phyloP scores from a whole-genome alignment of 257 asterid species.

The Ilex aquifolium region DNA sequence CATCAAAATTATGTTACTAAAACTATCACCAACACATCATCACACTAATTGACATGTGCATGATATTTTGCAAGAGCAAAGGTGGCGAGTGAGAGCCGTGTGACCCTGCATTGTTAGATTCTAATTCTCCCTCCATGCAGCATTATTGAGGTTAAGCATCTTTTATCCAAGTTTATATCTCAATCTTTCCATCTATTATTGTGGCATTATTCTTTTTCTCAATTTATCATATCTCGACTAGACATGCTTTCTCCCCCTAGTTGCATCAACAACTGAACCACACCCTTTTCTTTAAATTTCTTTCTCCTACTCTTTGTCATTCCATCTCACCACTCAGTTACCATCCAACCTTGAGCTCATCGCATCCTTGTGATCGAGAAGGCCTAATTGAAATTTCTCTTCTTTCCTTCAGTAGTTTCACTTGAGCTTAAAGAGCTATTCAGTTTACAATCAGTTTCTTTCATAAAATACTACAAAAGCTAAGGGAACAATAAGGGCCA shows the following conservation, averaged over 20 bases:
- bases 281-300: slow-evolving; percentile 29
- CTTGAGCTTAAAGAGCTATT: no score
- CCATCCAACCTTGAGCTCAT: neutral
- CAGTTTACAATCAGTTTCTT: neutral
- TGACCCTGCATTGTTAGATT: slow-evolving; percentile 12
- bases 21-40: no score
- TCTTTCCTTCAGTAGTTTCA: no score
- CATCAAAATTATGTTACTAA: no score
- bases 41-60: no score
- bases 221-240: slow-evolving; percentile 17
- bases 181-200: slow-evolving; percentile 41
- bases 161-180: slow-evolving; percentile 29
- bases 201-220: slow-evolving; percentile 32
- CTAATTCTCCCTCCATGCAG: slow-evolving; percentile 52
- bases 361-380: no score
- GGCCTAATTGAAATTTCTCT: no score
- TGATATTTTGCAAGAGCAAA: neutral
- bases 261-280: slow-evolving; percentile 33
- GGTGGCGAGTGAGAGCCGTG: neutral
- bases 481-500: slow-evolving; percentile 4
- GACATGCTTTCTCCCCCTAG: slow-evolving; percentile 26
- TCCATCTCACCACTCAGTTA: slow-evolving; percentile 16
- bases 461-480: neutral
- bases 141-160: slow-evolving; percentile 64
- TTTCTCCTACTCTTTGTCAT: slow-evolving; percentile 11